phyloP scores from a whole-genome alignment of 352 stramenopile species.

The Elongisporangium prolatum region DNA sequence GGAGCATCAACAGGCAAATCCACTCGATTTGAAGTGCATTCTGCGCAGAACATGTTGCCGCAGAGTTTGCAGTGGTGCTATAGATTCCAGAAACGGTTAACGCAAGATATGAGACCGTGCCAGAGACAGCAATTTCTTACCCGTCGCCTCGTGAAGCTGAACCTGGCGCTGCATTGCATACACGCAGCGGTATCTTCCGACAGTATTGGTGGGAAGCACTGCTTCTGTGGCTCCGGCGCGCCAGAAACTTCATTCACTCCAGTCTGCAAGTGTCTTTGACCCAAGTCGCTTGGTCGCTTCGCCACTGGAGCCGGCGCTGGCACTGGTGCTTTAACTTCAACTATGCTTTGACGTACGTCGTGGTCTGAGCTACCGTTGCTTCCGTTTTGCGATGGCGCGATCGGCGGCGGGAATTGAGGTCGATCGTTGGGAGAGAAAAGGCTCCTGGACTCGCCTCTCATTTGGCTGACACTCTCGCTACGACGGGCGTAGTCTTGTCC shows the following conservation, averaged over 20 bases:
- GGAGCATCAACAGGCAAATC: conserved; percentile 50
- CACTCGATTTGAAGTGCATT: conserved; percentile 74
- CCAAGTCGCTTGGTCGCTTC: neutral
- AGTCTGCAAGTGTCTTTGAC: conserved; percentile 3
- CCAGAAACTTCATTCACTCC: conserved; percentile 23
- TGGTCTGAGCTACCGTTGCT: neutral
- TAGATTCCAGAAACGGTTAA: neutral
- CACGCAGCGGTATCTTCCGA: conserved; percentile 25
- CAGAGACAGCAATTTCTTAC: conserved; percentile 18
- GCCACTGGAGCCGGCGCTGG: neutral
- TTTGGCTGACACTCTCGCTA: neutral
- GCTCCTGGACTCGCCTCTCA: neutral
- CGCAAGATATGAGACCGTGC: neutral
- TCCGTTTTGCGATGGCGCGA: neutral
- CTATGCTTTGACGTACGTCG: too few relatives aligned
- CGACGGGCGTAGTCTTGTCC: neutral
- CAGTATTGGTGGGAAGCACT: neutral
- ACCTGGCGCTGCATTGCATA: conserved; percentile 63
- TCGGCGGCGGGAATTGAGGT: neutral
- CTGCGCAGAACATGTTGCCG: conserved; percentile 63
- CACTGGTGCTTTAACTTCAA: neutral
- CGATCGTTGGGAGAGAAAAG: neutral
- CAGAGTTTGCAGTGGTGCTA: conserved; percentile 78
- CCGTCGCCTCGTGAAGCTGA: conserved; percentile 67
- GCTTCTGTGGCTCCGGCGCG: neutral